phyloP scores from a whole-genome alignment of 805 yeast species.

The Dipodascopsis uninucleata region DNA sequence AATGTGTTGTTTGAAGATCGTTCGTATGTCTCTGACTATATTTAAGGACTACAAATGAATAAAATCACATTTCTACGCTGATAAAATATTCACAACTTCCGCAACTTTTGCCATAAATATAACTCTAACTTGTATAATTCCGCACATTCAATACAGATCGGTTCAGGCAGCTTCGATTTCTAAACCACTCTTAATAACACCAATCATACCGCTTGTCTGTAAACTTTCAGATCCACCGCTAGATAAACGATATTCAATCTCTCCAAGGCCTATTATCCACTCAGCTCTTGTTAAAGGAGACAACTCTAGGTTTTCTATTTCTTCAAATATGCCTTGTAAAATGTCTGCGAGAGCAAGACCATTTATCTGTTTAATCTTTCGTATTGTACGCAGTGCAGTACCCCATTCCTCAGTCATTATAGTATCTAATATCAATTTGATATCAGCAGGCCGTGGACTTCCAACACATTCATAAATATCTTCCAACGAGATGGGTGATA shows the following conservation, averaged over 20 bases:
- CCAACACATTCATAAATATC: conserved; percentile 94
- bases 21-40: too few species aligned
- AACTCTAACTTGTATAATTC: too few species aligned
- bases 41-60: too few species aligned
- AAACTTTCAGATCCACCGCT: conserved; percentile 90
- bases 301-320: conserved; percentile 66
- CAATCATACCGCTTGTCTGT: conserved; percentile 86
- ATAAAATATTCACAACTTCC: too few species aligned
- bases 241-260: conserved; percentile 85
- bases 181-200: conserved; percentile 70
- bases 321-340: conserved; percentile 68
- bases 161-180: too few species aligned
- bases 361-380: conserved; percentile 59
- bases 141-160: too few species aligned
- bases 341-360: conserved; percentile 91
- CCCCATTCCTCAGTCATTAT: conserved; percentile 87
- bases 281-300: conserved; percentile 57
- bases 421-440: conserved; percentile 69
- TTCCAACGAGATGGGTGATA: conserved; percentile 58
- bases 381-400: conserved; percentile 63
- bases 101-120: too few species aligned
- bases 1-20: too few species aligned
- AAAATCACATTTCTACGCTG: too few species aligned
- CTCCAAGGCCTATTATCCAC: conserved; percentile 69
- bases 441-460: conserved; percentile 85